Percentiles rank a stretch among this genome's conserved stretches.
These are phyloP conservation scores for Ustilago shanxiensis DNA, from an alignment of 1,284 basidiomycete genomes.

Conservation along the genomic window DNA sequence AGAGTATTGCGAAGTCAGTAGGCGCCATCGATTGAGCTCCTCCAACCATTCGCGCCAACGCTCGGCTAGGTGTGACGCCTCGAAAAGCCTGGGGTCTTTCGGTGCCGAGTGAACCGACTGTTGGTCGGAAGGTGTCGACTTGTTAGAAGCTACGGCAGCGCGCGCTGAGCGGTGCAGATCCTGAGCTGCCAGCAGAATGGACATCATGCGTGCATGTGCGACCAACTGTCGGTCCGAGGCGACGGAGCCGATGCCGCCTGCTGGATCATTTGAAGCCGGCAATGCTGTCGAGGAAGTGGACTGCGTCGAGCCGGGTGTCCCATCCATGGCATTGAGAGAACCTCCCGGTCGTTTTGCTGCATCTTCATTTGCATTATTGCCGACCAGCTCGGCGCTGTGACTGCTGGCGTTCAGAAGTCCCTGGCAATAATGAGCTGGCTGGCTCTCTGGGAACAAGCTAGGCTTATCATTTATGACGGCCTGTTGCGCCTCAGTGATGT, in stretches of 20 bases:
- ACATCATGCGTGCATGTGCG: conserved; percentile 59
- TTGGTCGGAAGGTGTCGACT: conserved; percentile 12
- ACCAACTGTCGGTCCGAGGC: conserved; percentile 58
- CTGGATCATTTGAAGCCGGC: conserved; percentile 18
- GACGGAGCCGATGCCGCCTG: conserved; percentile 41
- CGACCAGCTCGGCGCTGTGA: conserved; percentile 32
- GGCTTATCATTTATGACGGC: conserved; percentile 57
- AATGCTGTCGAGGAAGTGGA: conserved; percentile 24
- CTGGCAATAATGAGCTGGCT: conserved; percentile 56
- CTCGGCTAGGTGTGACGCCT: conserved; percentile 39
- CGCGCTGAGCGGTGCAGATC: conserved; percentile 45
- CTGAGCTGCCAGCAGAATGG: conserved; percentile 55
- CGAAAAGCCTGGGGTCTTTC: conserved; percentile 12
- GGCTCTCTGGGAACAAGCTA: conserved; percentile 44
- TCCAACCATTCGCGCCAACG: conserved; percentile 54
- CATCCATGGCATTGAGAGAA: conserved; percentile 4
- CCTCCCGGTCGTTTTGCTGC: conserved; percentile 9
- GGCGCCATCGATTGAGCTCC: conserved; percentile 52
- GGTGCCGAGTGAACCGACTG: background rate
- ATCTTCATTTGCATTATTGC: conserved; percentile 5
- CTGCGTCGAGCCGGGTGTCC: conserved; percentile 24
- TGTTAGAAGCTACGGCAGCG: conserved; percentile 14
- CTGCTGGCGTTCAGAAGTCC: conserved; percentile 50
- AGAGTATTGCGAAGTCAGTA: conserved; percentile 48
- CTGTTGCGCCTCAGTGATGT: conserved; percentile 61